Evolutionary conservation across 1,139 yeast genomes (phyloP).

Genomic region (Meyerozyma elateridarum): DNA sequence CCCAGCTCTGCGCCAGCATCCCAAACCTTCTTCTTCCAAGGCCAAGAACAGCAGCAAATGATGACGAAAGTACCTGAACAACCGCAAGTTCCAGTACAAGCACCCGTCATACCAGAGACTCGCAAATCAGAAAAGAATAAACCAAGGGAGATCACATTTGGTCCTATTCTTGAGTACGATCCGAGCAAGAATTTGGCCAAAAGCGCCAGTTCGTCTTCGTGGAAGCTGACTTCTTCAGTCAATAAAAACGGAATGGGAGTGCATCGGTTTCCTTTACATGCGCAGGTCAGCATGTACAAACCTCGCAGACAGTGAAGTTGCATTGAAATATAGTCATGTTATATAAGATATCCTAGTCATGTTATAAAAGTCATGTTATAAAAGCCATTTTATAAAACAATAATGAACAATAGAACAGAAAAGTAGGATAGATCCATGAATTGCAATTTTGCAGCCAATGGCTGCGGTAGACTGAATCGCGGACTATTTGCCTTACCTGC

Average conservation of each 20-base stretch:
- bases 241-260: conserved; percentile 19
- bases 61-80: not conserved
- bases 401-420: too few relatives aligned
- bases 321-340: too few relatives aligned
- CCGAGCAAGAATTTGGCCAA: conserved; percentile 30
- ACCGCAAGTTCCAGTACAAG: too few relatives aligned
- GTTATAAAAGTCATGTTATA: too few relatives aligned
- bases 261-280: conserved; percentile 29
- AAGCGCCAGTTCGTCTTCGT: conserved; percentile 4
- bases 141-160: conserved; percentile 33
- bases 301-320: too few relatives aligned
- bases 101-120: too few relatives aligned
- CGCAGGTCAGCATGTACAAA: conserved; percentile 32
- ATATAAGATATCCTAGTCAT: too few relatives aligned
- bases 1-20: conserved; percentile 4
- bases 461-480: too few relatives aligned
- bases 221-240: conserved; percentile 7
- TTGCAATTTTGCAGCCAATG: too few relatives aligned
- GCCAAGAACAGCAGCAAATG: conserved; percentile 1
- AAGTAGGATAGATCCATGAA: too few relatives aligned
- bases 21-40: conserved; percentile 3
- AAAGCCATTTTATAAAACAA: too few relatives aligned
- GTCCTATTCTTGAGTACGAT: conserved; percentile 40
- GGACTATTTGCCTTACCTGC: too few relatives aligned
- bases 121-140: conserved; percentile 18